Conservation (phyloP, 148 eudicot genomes). For the Fagopyrum homotropicum region DNA sequence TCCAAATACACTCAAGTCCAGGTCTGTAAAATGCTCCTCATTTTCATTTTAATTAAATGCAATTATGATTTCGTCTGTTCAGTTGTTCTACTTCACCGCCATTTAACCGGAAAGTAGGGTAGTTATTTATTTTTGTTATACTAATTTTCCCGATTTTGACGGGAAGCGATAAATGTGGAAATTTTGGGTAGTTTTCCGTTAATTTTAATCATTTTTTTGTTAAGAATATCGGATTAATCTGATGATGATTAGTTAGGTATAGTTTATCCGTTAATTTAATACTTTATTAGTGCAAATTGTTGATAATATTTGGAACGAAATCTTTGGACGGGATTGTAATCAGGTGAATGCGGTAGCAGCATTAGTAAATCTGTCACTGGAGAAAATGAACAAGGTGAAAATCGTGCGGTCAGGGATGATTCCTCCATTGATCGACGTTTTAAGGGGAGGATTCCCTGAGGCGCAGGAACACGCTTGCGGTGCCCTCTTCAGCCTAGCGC, state of each 20-base stretch:
- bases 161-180: too few species aligned
- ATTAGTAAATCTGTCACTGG: conserved; percentile 70
- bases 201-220: background rate
- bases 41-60: background rate
- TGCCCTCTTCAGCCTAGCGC: conserved; percentile 74
- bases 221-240: too few species aligned
- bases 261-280: background rate
- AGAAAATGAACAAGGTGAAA: conserved; percentile 70
- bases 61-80: too few species aligned
- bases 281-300: background rate
- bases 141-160: too few species aligned
- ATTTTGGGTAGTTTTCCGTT: background rate
- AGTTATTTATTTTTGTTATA: too few species aligned
- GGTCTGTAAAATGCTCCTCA: conserved; percentile 14
- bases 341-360: conserved; percentile 64
- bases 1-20: conserved; percentile 51
- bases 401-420: conserved; percentile 73
- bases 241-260: too few species aligned
- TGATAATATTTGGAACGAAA: background rate
- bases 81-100: too few species aligned
- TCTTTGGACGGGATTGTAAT: background rate
- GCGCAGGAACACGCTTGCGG: conserved; percentile 85
- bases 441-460: conserved; percentile 61
- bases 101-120: too few species aligned
- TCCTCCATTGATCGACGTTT: conserved; percentile 58